These are phyloP conservation scores for Cephalotrichum gorgonifer DNA, from an alignment of 2,329 filamentous ascomycete genomes.

Conservation along the genomic window DNA sequence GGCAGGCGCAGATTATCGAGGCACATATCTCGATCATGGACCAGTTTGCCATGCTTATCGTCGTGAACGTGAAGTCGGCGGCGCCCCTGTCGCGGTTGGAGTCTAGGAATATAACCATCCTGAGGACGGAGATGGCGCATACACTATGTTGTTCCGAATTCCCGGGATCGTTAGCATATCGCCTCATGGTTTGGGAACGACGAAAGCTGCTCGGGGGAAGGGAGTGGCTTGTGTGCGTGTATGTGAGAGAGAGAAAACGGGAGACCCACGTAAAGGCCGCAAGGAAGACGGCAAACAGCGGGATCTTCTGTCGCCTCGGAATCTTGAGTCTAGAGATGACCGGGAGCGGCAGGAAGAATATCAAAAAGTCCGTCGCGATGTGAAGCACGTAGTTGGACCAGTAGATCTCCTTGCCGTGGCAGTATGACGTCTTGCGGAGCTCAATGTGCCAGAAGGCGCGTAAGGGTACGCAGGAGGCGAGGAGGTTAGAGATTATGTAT, in stretches of 20 bases:
- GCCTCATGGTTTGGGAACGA: too few relatives aligned
- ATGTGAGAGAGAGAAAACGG: not conserved
- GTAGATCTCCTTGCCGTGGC: constrained; percentile 12
- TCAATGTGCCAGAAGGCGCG: constrained; percentile 8
- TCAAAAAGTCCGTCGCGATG: constrained; percentile 16
- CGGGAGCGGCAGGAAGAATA: constrained; percentile 17
- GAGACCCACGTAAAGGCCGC: constrained; percentile 15
- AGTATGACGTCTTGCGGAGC: constrained; percentile 4
- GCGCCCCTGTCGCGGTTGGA: not conserved
- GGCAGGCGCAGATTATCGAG: constrained; percentile 22
- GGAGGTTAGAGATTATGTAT: constrained; percentile 12
- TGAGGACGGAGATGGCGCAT: constrained; percentile 22
- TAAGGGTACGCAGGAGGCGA: constrained; percentile 13
- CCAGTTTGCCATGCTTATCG: constrained; percentile 7
- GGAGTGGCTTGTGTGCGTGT: not conserved
- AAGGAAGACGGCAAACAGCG: constrained; percentile 14
- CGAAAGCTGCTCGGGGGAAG: not conserved
- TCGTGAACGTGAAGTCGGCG: constrained; percentile 5
- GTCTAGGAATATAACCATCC: constrained; percentile 10
- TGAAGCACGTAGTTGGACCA: constrained; percentile 17
- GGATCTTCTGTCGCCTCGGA: constrained; percentile 13
- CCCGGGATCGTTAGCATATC: too few relatives aligned
- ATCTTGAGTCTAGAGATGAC: constrained; percentile 16
- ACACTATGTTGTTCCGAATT: constrained; percentile 15
- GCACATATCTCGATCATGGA: constrained; percentile 7